Percentiles rank a stretch among this genome's conserved stretches.
Conservation (phyloP, 2,329 filamentous ascomycete species). For the Exophiala phaeomuriformis region DNA sequence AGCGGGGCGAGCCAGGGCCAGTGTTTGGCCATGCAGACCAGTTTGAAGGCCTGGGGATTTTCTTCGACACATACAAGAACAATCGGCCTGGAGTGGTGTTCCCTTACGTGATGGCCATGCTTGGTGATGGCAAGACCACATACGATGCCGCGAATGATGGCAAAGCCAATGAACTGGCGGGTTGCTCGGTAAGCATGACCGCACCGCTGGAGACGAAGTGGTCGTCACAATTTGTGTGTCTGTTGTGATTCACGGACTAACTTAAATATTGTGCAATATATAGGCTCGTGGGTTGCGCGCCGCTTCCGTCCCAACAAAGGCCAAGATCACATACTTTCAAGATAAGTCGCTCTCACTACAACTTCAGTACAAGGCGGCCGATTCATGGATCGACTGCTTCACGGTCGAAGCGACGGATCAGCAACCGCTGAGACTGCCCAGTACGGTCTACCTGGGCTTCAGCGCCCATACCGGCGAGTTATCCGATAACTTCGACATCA, state of each 20-base stretch:
- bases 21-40: conserved; percentile 84
- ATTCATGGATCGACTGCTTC: conserved; percentile 87
- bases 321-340: conserved; percentile 89
- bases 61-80: conserved; percentile 99
- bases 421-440: conserved; percentile 69
- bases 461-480: conserved; percentile 82
- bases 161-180: conserved; percentile 84
- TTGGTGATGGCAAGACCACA: conserved; percentile 76
- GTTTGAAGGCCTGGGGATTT: conserved; percentile 91
- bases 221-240: not conserved
- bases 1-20: conserved; percentile 68
- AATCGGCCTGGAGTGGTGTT: conserved; percentile 92
- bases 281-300: conserved; percentile 79
- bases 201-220: not conserved
- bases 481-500: conserved; percentile 95
- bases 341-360: conserved; percentile 87
- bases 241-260: not conserved
- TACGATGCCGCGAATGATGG: conserved; percentile 96
- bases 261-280: not conserved
- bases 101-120: conserved; percentile 97
- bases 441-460: conserved; percentile 58
- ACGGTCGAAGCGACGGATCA: conserved; percentile 54
- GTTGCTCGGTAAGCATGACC: conserved; percentile 62
- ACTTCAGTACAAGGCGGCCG: conserved; percentile 85
- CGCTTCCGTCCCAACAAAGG: conserved; percentile 69